Conservation (phyloP, 192 early-diverging fungal genomes). For the Backusella tarrabulga region DNA sequence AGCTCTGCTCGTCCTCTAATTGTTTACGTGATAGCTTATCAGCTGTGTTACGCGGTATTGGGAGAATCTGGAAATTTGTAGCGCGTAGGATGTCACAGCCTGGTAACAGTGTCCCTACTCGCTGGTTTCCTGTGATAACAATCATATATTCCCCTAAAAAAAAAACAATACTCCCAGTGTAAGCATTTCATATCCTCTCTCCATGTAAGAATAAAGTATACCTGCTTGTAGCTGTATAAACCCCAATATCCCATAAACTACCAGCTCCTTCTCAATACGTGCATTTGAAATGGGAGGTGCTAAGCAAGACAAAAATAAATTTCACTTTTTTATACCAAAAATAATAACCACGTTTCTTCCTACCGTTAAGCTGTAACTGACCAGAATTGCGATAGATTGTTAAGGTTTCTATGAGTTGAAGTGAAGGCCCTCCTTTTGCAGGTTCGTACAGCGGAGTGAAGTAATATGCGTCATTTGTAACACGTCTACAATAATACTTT, state of each 20-base stretch:
- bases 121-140: constrained; percentile 65
- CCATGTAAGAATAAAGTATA: constrained; percentile 18
- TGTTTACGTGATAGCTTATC: constrained; percentile 34
- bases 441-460: constrained; percentile 20
- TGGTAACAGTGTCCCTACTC: constrained; percentile 63
- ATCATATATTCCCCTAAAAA: constrained; percentile 71
- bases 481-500: constrained; percentile 3
- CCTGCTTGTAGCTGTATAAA: constrained; percentile 67
- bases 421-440: background rate
- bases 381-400: constrained; percentile 20
- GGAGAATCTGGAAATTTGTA: constrained; percentile 51
- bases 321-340: background rate
- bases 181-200: background rate
- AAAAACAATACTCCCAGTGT: background rate
- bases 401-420: constrained; percentile 11
- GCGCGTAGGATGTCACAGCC: constrained; percentile 61
- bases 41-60: constrained; percentile 33
- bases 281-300: background rate
- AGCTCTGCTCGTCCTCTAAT: constrained; percentile 44
- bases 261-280: background rate
- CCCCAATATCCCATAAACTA: constrained; percentile 67
- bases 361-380: constrained; percentile 19
- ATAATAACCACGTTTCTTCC: background rate
- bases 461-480: constrained; percentile 10
- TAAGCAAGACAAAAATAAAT: background rate